Evolutionary conservation across 2,329 filamentous ascomycete species (phyloP).

Genomic region (Ophiostoma sp.): DNA sequence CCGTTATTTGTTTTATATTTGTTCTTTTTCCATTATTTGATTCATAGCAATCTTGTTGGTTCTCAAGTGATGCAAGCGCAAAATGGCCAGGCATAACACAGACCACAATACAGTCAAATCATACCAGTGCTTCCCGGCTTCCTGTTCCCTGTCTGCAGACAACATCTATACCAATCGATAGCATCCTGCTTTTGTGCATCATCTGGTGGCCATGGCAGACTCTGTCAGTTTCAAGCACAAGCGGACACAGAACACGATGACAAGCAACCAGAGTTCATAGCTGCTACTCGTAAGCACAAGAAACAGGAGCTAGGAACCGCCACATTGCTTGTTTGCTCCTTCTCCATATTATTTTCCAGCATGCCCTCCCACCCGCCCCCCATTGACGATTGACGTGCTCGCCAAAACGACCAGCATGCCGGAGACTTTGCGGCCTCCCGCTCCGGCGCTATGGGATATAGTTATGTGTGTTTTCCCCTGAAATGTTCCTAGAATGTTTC

Average conservation of each 20-base stretch:
- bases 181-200: not conserved
- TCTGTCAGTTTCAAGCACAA: not conserved
- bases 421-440: not conserved
- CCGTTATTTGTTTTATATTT: not conserved
- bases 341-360: not conserved
- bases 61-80: not conserved
- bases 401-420: not conserved
- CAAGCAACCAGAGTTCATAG: not conserved
- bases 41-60: not conserved
- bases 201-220: not conserved
- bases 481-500: not conserved
- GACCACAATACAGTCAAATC: not conserved
- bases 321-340: not conserved
- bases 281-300: not conserved
- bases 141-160: not conserved
- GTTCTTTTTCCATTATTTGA: not conserved
- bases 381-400: not conserved
- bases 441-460: not conserved
- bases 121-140: not conserved
- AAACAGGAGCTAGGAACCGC: not conserved
- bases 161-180: not conserved
- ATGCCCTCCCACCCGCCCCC: not conserved
- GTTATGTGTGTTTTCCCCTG: not conserved
- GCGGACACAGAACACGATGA: not conserved
- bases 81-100: not conserved